Evolutionary conservation across 768 basidiomycete species (phyloP), one percentile per base, ranked within the genome.

Genomic region (Symmetrospora coprosmae): DNA sequence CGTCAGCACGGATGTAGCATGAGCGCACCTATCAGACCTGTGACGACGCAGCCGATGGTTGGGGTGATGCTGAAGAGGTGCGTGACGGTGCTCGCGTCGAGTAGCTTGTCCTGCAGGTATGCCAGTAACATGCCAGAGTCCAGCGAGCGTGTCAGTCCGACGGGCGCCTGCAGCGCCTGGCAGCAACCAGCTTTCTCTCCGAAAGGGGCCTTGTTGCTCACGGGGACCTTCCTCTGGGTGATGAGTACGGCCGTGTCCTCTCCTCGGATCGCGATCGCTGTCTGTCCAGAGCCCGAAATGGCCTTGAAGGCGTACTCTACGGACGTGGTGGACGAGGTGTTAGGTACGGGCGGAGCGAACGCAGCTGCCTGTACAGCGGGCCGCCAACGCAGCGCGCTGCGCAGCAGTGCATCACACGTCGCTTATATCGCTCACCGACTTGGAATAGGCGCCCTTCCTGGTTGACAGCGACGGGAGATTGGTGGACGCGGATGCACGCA

Each of bases 251-350:
- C 79, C 4, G 90, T 92, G 67, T 97, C 91, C 73, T 87, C 87
- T 17, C 94, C 94, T 69, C 92, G 77, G 43, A 97, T 85, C 17
- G 91, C 80, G 50, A 99, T 79, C 1, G 92, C 82, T 1, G 94
- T 97, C 70, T 96, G 88, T 0, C 90, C 92, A 1, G 90, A 89
- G 56, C 88, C 89, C 64, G 90, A 88, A 73, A 97, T 96, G 47
- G 94, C 94, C 75, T 97, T 99, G 83, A 97, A 97, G 27, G 94
- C 92, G 78, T 97, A 97, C 76, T 97, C 91, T 96, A 68, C 4
- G 7, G 17, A 41, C 9, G 2, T 60, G 39, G 9, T 46, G 37
- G 33, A 30, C 17, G 21, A 30, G 16, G 28, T 9, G 33, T 60
- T 47, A 46, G 7, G 48, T n/a, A n/a, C n/a, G 37, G 5, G 19